Conservation (phyloP, 106 monocot genomes). For the Allium sativum region DNA sequence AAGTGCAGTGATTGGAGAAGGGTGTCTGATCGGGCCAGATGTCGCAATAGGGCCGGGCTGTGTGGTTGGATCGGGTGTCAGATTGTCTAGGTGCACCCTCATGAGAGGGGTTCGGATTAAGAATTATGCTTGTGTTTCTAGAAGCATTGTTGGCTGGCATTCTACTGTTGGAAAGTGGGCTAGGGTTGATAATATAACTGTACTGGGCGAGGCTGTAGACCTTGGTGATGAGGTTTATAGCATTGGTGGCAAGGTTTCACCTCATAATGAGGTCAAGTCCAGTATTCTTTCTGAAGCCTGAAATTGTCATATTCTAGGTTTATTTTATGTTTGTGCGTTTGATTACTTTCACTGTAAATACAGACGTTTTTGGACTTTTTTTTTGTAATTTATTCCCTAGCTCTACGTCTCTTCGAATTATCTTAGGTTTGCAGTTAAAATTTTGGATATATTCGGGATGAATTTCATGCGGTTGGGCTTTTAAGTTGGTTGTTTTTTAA, state of each 20-base stretch:
- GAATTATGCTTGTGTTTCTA: slow-evolving; percentile 48
- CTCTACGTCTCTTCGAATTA: too few relatives aligned
- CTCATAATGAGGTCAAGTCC: slow-evolving; percentile 88
- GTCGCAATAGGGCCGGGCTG: slow-evolving; percentile 52
- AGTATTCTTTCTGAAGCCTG: slow-evolving; percentile 59
- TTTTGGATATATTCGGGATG: too few relatives aligned
- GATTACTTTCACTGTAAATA: too few relatives aligned
- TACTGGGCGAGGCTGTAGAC: slow-evolving; percentile 78
- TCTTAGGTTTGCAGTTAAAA: too few relatives aligned
- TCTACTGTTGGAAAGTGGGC: slow-evolving; percentile 76
- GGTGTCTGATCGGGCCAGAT: slow-evolving; percentile 66
- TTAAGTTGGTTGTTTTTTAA: too few relatives aligned
- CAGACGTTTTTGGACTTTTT: too few relatives aligned
- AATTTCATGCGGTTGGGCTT: too few relatives aligned
- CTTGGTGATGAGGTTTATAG: slow-evolving; percentile 70
- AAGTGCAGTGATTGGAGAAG: slow-evolving; percentile 46
- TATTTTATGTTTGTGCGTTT: too few relatives aligned
- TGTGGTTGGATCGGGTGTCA: slow-evolving; percentile 55
- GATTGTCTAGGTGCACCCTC: slow-evolving; percentile 56
- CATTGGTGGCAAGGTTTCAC: slow-evolving; percentile 78
- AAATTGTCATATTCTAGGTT: slow-evolving; percentile 48
- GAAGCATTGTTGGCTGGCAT: slow-evolving; percentile 78
- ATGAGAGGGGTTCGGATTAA: slow-evolving; percentile 47
- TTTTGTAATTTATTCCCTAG: too few relatives aligned
- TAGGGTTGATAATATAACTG: slow-evolving; percentile 73